Base-by-base conservation (phyloP, 495 filamentous ascomycete species). In the Immersiella caudata region DNA sequence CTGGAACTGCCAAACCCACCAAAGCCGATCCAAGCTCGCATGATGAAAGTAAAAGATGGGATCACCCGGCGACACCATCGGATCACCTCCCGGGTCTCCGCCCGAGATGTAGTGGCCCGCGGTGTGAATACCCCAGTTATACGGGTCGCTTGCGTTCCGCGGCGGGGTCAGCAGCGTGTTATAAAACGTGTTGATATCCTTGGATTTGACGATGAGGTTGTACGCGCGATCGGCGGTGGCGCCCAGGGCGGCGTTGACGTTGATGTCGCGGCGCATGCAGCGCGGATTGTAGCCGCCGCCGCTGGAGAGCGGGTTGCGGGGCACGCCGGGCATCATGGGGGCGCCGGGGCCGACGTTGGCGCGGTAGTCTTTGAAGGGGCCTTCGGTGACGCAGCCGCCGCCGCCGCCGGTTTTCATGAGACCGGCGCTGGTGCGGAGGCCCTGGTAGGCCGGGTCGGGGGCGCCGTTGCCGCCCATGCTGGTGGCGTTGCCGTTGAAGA, bases 11-110 rank as follows among this genome's bases (percentile, higher is more conserved):
- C 89, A 90, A 21, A 87, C 86, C 82, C 85, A 87, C 82, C 82
- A 90, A 2, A 85, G 60, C 18, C 86, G 84, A 74, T 90, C 88
- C 59, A 91, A 79, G 81, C 81, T 81, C 22, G 79, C 82, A 71
- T 90, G 88, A 73, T 90, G 88, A 24, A 86, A 79, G 71, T 78
- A 90, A 77, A 90, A 90, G 14, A 79, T 80, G 18, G 87, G 87
- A 65, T 90, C 88, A n/a, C 85, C 84, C 6, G 87, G 83, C 29
- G 80, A 84, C 9, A 76, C 77, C 71, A 80, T 88, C 26, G 85
- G 74, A 76, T 88, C 87, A 22, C 85, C 82, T 6, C 84, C 85
- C 0, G 85, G 85, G 75, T 89, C 87, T 21, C 85, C 87, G 25
- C 82, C 88, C 64, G 86, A 83, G 33, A 83, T 76, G 75, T 85